Percentiles rank a stretch among this genome's conserved stretches.
Conservation (phyloP, 768 basidiomycete genomes). For the Tylopilus sp. region DNA sequence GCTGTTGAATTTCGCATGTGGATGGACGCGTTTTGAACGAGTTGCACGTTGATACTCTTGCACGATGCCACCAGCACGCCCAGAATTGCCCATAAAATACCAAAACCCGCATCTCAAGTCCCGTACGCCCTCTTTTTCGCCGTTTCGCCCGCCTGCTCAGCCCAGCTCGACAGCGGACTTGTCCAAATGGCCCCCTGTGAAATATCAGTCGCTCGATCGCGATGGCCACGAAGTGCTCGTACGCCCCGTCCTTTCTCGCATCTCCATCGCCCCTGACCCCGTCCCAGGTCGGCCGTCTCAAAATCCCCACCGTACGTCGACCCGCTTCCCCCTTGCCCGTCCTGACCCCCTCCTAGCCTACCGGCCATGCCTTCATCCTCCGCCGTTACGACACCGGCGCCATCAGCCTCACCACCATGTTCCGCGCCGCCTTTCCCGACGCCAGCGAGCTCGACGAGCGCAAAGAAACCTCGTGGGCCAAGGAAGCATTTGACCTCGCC, state of each 20-base stretch:
- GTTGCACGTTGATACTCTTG: constrained; percentile 15
- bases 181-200: constrained; percentile 64
- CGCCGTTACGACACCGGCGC: constrained; percentile 92
- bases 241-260: constrained; percentile 23
- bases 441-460: constrained; percentile 76
- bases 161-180: constrained; percentile 32
- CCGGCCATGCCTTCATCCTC: constrained; percentile 89
- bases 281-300: constrained; percentile 79
- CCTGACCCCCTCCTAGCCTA: constrained; percentile 43
- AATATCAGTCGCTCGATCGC: constrained; percentile 88
- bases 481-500: constrained; percentile 67
- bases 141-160: neutral
- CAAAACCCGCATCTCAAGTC: constrained; percentile 50
- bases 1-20: constrained; percentile 31
- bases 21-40: constrained; percentile 34
- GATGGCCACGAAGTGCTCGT: constrained; percentile 87
- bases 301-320: constrained; percentile 77
- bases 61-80: constrained; percentile 39
- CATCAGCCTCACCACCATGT: constrained; percentile 93
- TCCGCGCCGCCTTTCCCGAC: constrained; percentile 87
- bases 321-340: neutral
- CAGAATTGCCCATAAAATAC: constrained; percentile 48
- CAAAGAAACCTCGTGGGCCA: constrained; percentile 80
- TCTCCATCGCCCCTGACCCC: constrained; percentile 19
- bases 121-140: constrained; percentile 29